A percentile compares a stretch with the other conserved stretches of the same genome.
phyloP scores from a whole-genome alignment of 495 filamentous ascomycete species.

The Terfezia boudieri region DNA sequence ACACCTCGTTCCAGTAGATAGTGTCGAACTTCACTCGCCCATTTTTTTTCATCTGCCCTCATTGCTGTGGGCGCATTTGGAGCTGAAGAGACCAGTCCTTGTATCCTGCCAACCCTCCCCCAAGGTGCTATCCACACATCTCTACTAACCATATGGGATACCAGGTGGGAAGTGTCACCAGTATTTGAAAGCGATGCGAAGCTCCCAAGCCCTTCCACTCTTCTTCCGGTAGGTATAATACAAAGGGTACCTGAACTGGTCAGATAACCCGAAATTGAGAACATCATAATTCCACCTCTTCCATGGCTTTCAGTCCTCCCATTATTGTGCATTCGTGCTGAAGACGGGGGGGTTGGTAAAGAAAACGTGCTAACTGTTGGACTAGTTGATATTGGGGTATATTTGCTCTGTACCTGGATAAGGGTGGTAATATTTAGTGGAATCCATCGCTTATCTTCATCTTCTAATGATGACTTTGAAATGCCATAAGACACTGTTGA shows the following conservation, averaged over 20 bases:
- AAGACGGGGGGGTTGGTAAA: background rate
- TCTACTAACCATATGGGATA: conserved; percentile 1
- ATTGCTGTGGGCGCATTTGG: background rate
- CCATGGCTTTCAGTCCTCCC: background rate
- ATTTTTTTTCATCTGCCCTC: conserved; percentile 3
- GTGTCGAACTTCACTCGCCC: conserved; percentile 4
- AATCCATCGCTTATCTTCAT: conserved; percentile 4
- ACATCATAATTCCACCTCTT: background rate
- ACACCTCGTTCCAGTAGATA: conserved; percentile 14
- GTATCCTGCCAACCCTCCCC: conserved; percentile 16
- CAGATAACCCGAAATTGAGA: conserved; percentile 12
- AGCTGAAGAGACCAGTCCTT: conserved; percentile 9
- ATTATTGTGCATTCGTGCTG: background rate
- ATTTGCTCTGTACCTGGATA: background rate
- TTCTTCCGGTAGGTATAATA: conserved; percentile 4
- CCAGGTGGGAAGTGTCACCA: background rate
- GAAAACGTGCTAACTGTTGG: background rate
- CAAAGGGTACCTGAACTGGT: conserved; percentile 14
- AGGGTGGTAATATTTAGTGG: conserved; percentile 16
- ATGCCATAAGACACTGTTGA: background rate
- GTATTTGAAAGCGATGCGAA: conserved; percentile 9
- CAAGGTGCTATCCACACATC: conserved; percentile 19
- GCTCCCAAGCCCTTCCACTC: background rate
- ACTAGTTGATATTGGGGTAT: background rate
- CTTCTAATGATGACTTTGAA: background rate